Conservation (phyloP, 768 basidiomycete species). For the Phlebiopsis flavidoalba region DNA sequence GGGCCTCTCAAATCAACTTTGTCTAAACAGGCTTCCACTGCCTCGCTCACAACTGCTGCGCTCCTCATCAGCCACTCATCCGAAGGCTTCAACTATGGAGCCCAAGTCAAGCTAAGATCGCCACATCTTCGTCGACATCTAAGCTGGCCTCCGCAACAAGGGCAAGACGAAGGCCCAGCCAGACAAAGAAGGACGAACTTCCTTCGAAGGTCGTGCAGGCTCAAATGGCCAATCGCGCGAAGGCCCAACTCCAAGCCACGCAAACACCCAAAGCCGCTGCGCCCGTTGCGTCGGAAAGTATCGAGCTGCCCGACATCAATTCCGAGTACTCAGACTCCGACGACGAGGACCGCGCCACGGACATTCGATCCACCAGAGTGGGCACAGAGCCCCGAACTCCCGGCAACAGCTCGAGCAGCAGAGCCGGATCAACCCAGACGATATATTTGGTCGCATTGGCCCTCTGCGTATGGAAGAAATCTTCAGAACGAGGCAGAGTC, state of each 20-base stretch:
- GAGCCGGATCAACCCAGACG: conserved; percentile 83
- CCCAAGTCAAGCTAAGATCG: conserved; percentile 18
- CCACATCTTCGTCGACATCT: conserved; percentile 26
- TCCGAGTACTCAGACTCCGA: conserved; percentile 97
- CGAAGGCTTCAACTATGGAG: conserved; percentile 6
- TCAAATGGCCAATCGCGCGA: conserved; percentile 68
- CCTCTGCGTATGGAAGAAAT: conserved; percentile 91
- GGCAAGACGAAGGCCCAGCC: conserved; percentile 44
- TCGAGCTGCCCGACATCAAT: conserved; percentile 92
- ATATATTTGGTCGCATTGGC: conserved; percentile 86
- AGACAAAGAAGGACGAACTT: conserved; percentile 47
- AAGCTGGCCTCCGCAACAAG: conserved; percentile 32
- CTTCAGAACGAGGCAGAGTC: conserved; percentile 72
- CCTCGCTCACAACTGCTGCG: conserved; percentile 9
- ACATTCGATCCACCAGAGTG: conserved; percentile 78
- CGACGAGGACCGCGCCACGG: conserved; percentile 66
- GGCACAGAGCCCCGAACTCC: conserved; percentile 90
- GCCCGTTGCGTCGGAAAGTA: conserved; percentile 55
- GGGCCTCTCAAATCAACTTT: conserved; percentile 33
- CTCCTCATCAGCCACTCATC: conserved; percentile 11
- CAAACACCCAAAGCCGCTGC: conserved; percentile 36
- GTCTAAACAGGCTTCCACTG: conserved; percentile 29
- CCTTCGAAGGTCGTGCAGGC: conserved; percentile 60
- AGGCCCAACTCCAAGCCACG: conserved; percentile 61
- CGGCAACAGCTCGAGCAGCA: conserved; percentile 75